phyloP scores from a whole-genome alignment of 306 rosid genomes.

The Delonix regia region DNA sequence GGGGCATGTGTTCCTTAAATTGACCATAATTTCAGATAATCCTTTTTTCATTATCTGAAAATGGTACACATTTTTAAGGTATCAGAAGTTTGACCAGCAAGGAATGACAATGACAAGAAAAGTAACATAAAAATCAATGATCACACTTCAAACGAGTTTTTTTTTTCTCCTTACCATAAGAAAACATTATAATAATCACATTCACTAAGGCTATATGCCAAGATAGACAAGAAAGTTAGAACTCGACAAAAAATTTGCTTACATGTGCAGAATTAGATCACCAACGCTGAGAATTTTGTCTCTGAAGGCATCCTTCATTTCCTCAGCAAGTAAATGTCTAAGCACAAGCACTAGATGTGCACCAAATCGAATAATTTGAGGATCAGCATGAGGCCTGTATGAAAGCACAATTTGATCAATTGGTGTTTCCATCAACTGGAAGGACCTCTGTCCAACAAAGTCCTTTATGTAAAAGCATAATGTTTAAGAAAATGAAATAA shows the following conservation, averaged over 20 bases:
- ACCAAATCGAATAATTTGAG: constrained; percentile 96
- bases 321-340: constrained; percentile 78
- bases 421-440: constrained; percentile 34
- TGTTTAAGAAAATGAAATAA: background rate
- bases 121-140: background rate
- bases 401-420: constrained; percentile 37
- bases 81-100: background rate
- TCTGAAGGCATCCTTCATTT: constrained; percentile 72
- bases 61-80: background rate
- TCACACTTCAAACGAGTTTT: background rate
- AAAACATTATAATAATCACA: background rate
- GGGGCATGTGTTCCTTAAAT: background rate
- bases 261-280: constrained; percentile 94
- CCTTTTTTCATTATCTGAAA: background rate
- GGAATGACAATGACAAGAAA: background rate
- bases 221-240: constrained; percentile 16
- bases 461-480: background rate
- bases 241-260: constrained; percentile 50
- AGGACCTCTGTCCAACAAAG: constrained; percentile 1
- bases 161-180: background rate
- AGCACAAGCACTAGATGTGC: constrained; percentile 98
- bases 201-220: constrained; percentile 4
- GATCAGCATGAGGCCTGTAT: constrained; percentile 89
- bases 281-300: constrained; percentile 86
- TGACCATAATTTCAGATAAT: background rate